Conservation (phyloP, 345 rosid genomes). For the Erodium maritimum region DNA sequence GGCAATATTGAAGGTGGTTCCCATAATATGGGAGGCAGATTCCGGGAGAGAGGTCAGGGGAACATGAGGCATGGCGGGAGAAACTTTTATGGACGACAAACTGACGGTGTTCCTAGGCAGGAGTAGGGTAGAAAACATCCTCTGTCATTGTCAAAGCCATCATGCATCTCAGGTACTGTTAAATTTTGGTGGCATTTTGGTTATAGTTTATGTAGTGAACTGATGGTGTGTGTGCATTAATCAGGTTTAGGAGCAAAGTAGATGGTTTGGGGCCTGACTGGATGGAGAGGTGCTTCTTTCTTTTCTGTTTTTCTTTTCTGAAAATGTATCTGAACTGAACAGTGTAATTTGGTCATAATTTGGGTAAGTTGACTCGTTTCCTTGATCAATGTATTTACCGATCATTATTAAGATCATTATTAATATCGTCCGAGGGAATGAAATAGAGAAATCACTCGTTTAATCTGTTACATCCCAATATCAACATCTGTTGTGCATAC, state of each 20-base stretch:
- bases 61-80: slow-evolving; percentile 52
- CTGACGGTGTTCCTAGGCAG: slow-evolving; percentile 26
- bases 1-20: slow-evolving; percentile 32
- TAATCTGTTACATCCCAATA: background rate
- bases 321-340: slow-evolving; percentile 16
- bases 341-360: slow-evolving; percentile 17
- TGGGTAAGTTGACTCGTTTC: slow-evolving; percentile 10
- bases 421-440: background rate
- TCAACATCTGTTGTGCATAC: background rate
- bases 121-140: slow-evolving; percentile 19
- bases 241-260: slow-evolving; percentile 26
- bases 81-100: slow-evolving; percentile 32
- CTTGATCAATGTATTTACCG: slow-evolving; percentile 11
- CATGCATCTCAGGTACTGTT: background rate
- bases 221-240: background rate
- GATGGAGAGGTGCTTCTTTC: slow-evolving; percentile 11
- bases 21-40: slow-evolving; percentile 39
- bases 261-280: slow-evolving; percentile 5
- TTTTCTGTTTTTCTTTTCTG: slow-evolving; percentile 8
- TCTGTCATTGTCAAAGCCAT: background rate
- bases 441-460: background rate
- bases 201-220: slow-evolving; percentile 1
- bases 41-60: slow-evolving; percentile 52
- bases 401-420: background rate
- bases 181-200: slow-evolving; percentile 13